phyloP scores from a whole-genome alignment of 208 protist species.

The Wallacemonas rigidus region DNA sequence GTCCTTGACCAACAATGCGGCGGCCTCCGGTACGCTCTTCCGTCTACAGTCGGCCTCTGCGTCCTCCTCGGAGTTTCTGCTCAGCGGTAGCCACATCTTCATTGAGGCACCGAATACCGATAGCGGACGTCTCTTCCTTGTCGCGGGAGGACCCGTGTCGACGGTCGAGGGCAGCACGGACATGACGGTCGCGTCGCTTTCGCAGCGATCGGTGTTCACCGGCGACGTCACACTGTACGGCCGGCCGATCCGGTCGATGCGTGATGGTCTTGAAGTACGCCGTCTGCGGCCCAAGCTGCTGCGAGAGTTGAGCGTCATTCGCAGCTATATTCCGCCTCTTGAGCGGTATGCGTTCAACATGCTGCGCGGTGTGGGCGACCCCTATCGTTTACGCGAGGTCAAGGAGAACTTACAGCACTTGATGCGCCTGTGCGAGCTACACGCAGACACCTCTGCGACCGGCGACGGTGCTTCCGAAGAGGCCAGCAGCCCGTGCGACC shows the following conservation, averaged over 20 bases:
- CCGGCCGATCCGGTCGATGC: slow-evolving; percentile 37
- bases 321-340: slow-evolving; percentile 45
- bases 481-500: not conserved
- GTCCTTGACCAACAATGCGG: slow-evolving; percentile 29
- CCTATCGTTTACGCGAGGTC: slow-evolving; percentile 34
- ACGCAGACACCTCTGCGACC: not conserved
- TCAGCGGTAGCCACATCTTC: slow-evolving; percentile 42
- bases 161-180: slow-evolving; percentile 18
- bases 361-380: slow-evolving; percentile 26
- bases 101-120: slow-evolving; percentile 34
- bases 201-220: slow-evolving; percentile 15
- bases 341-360: slow-evolving; percentile 36
- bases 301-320: slow-evolving; percentile 52
- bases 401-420: slow-evolving; percentile 46
- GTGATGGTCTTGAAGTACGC: slow-evolving; percentile 47
- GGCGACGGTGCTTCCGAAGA: not conserved
- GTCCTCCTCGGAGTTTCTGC: slow-evolving; percentile 27
- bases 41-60: slow-evolving; percentile 31
- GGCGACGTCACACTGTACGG: slow-evolving; percentile 31
- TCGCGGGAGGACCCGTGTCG: slow-evolving; percentile 31
- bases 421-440: slow-evolving; percentile 33
- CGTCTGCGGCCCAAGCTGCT: slow-evolving; percentile 35
- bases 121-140: slow-evolving; percentile 39
- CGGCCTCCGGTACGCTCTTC: slow-evolving; percentile 41
- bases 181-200: slow-evolving; percentile 37